These are phyloP conservation scores for Colletotrichum tamarilloi DNA, from an alignment of 2,329 filamentous ascomycete genomes.

Conservation along the genomic window DNA sequence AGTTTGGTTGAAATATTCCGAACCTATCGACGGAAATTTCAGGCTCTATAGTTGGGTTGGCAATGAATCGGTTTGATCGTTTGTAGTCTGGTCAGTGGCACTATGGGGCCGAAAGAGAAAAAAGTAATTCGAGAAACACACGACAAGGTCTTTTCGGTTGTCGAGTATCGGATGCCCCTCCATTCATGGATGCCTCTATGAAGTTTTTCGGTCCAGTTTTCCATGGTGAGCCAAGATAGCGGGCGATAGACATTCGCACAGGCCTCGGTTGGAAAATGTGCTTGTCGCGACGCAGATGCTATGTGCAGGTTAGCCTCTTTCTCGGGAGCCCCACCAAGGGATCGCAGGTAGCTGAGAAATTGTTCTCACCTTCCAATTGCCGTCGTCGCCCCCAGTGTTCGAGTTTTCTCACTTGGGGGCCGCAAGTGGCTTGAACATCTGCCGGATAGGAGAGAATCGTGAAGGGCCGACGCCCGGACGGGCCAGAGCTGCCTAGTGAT, in stretches of 20 bases:
- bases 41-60: conserved; percentile 27
- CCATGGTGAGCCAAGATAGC: conserved; percentile 25
- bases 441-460: conserved; percentile 1
- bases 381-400: conserved; percentile 7
- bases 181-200: background rate
- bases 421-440: conserved; percentile 10
- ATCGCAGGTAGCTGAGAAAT: background rate
- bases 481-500: conserved; percentile 3
- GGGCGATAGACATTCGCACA: conserved; percentile 17
- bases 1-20: conserved; percentile 31
- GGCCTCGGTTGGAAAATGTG: background rate
- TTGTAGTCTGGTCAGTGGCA: background rate
- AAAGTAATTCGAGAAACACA: conserved; percentile 15
- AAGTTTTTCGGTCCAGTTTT: conserved; percentile 15
- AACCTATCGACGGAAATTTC: conserved; percentile 32
- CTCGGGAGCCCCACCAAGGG: conserved; percentile 1
- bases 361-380: background rate
- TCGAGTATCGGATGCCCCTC: conserved; percentile 14
- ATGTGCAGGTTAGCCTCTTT: background rate
- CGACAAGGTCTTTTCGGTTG: conserved; percentile 6
- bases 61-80: conserved; percentile 22
- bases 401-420: conserved; percentile 10
- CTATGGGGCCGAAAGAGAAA: background rate
- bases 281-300: conserved; percentile 2
- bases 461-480: background rate